Evolutionary conservation across 768 basidiomycete genomes (phyloP).

Genomic region (Podaxis sp.): DNA sequence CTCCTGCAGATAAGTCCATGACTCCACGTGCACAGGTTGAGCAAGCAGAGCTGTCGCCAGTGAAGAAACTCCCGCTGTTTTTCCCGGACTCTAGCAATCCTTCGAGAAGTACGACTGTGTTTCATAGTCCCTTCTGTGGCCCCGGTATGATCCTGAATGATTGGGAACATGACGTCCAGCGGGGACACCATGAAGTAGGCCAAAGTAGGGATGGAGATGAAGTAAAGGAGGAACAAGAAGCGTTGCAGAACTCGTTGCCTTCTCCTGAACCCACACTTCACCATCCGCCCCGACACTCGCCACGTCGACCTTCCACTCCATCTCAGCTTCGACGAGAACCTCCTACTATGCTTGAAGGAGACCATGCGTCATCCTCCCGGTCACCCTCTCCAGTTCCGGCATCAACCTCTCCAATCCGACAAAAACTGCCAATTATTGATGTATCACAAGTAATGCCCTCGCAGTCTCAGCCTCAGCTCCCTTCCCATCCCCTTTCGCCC

Average conservation of each 20-base stretch:
- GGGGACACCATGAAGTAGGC: not conserved
- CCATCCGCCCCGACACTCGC: not conserved
- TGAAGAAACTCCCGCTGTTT: not conserved
- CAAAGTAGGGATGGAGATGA: no score
- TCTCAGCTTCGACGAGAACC: not conserved
- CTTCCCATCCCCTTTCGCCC: not conserved
- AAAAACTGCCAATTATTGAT: slow-evolving; percentile 2
- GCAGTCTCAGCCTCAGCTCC: not conserved
- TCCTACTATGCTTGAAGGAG: not conserved
- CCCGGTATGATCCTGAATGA: not conserved
- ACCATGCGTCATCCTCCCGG: not conserved
- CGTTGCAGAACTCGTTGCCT: not conserved
- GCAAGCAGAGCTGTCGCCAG: not conserved
- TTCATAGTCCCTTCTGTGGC: not conserved
- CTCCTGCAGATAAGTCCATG: not conserved
- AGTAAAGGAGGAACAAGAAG: not conserved
- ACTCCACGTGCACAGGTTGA: not conserved
- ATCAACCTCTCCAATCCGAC: not conserved
- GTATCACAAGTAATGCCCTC: slow-evolving; percentile 6
- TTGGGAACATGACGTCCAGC: not conserved
- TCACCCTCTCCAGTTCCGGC: not conserved
- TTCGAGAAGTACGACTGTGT: not conserved
- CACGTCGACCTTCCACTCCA: not conserved
- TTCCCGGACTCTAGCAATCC: not conserved
- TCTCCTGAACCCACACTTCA: not conserved